Evolutionary conservation across 352 stramenopile species (phyloP).

Genomic region (Phytophthora ohioensis): DNA sequence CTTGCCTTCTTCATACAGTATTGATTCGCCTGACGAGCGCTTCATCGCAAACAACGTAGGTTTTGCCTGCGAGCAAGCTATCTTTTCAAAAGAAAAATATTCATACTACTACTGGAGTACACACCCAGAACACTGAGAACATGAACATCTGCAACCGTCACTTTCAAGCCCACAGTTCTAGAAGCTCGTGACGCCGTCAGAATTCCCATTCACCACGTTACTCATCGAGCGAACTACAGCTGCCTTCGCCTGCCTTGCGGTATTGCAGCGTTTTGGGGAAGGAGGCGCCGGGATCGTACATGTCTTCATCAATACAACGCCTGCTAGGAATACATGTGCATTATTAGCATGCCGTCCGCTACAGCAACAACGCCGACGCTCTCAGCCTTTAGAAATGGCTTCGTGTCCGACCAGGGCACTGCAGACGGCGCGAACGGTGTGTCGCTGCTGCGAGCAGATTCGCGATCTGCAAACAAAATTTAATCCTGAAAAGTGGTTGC

Average conservation of each 20-base stretch:
- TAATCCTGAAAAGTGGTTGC: slow-evolving; percentile 3
- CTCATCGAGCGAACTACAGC: background rate
- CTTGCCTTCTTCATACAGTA: no score
- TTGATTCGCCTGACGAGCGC: no score
- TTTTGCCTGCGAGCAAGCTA: no score
- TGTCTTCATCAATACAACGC: background rate
- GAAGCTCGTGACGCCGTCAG: background rate
- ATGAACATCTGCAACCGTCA: no score
- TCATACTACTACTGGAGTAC: no score
- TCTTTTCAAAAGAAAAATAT: no score
- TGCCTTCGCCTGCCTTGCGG: background rate
- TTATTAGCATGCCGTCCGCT: background rate
- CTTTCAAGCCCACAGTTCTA: background rate
- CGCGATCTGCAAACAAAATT: slow-evolving; percentile 30
- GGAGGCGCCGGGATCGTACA: background rate
- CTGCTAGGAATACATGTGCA: background rate
- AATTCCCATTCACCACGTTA: slow-evolving; percentile 16
- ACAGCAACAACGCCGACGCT: background rate
- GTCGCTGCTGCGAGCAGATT: slow-evolving; percentile 22
- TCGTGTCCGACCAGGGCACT: slow-evolving; percentile 1
- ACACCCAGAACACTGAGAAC: no score
- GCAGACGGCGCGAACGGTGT: slow-evolving; percentile 23
- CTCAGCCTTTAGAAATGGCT: slow-evolving; percentile 19
- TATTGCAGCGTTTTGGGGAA: slow-evolving; percentile 4
- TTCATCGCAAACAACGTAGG: no score